Evolutionary conservation across 305 asterid genomes (phyloP).

Genomic region (Coffea humblotiana): DNA sequence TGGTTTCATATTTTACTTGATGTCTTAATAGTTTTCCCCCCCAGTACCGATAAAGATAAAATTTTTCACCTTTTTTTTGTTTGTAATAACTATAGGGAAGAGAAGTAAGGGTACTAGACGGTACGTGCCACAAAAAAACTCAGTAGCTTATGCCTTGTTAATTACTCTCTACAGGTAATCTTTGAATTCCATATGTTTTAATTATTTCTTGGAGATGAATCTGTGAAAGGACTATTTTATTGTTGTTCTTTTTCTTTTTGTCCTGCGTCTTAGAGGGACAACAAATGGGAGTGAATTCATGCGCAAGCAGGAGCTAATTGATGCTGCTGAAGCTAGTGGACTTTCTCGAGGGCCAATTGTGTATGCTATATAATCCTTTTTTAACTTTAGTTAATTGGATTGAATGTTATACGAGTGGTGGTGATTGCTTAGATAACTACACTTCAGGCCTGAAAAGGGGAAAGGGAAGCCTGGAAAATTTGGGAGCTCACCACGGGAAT

Average conservation of each 20-base stretch:
- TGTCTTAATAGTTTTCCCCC: background rate
- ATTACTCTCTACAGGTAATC: slow-evolving; percentile 77
- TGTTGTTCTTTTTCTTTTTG: background rate
- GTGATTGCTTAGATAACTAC: background rate
- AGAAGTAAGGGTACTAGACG: slow-evolving; percentile 57
- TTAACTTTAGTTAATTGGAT: slow-evolving; percentile 19
- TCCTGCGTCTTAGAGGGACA: slow-evolving; percentile 44
- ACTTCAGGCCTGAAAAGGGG: slow-evolving; percentile 71
- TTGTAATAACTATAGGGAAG: slow-evolving; percentile 43
- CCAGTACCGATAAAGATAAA: slow-evolving; percentile 4
- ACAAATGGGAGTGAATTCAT: slow-evolving; percentile 63
- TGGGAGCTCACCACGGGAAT: slow-evolving; percentile 78
- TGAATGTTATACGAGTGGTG: background rate
- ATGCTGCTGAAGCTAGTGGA: slow-evolving; percentile 89
- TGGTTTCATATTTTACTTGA: background rate
- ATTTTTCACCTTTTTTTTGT: slow-evolving; percentile 15
- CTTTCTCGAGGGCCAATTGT: slow-evolving; percentile 78
- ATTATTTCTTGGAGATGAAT: background rate
- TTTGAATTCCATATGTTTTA: background rate
- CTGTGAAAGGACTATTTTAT: background rate
- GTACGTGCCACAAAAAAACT: slow-evolving; percentile 87
- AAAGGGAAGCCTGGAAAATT: slow-evolving; percentile 76
- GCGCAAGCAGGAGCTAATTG: slow-evolving; percentile 82
- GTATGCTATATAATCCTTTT: slow-evolving; percentile 35
- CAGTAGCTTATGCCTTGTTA: slow-evolving; percentile 83